These are phyloP conservation scores for Lactifluus volemus DNA, from an alignment of 768 basidiomycete genomes.

Conservation along the genomic window DNA sequence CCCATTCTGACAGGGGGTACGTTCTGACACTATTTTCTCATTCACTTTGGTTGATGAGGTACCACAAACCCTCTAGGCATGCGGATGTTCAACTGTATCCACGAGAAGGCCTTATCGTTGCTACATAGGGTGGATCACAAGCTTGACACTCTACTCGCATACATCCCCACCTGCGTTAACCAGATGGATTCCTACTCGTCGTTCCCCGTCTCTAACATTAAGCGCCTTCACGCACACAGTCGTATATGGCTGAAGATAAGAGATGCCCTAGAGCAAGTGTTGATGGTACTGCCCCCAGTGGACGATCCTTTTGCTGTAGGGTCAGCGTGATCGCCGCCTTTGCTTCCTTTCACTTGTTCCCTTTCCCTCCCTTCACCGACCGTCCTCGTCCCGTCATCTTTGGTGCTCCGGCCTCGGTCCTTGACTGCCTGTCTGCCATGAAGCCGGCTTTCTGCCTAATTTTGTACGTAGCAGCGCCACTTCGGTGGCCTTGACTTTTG, in stretches of 20 bases:
- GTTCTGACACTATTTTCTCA: neutral
- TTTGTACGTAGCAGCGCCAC: no score
- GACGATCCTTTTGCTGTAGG: neutral
- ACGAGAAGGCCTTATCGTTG: neutral
- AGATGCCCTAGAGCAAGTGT: neutral
- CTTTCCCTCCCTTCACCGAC: no score
- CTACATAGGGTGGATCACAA: neutral
- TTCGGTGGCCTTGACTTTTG: no score
- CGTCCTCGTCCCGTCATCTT: no score
- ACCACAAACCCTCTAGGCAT: neutral
- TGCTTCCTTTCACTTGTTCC: no score
- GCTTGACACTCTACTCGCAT: neutral
- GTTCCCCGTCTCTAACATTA: neutral
- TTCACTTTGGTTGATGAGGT: neutral
- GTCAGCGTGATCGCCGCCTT: no score
- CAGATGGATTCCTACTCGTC: neutral
- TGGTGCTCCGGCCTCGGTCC: no score
- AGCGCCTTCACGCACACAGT: neutral
- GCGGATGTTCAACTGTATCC: neutral
- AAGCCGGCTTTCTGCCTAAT: no score
- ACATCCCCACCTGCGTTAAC: neutral
- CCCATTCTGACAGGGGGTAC: neutral
- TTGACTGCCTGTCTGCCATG: no score
- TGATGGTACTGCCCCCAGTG: neutral
- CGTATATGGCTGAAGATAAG: neutral